phyloP scores from a whole-genome alignment of 176 grass and related monocot genomes.

The Pontederia crassipes region DNA sequence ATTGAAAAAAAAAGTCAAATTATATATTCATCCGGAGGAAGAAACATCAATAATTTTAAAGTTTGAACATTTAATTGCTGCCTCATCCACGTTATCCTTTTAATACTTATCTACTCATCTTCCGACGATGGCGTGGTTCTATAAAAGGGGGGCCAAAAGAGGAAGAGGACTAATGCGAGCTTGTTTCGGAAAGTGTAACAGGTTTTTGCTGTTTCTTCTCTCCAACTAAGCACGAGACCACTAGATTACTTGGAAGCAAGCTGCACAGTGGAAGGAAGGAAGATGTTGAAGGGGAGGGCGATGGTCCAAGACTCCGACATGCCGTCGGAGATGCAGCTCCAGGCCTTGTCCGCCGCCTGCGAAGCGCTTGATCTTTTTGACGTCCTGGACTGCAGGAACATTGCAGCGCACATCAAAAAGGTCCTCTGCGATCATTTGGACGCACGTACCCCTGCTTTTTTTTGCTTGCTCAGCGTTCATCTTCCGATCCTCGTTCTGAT shows the following conservation, averaged over 20 bases:
- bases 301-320: constrained; percentile 97
- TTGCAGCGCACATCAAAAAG: constrained; percentile 86
- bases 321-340: constrained; percentile 82
- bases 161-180: not conserved
- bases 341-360: constrained; percentile 66
- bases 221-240: not conserved
- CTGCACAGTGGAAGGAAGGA: not conserved
- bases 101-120: not conserved
- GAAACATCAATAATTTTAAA: not conserved
- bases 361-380: constrained; percentile 90
- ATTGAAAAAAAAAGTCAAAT: too few species aligned
- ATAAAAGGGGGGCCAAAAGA: constrained; percentile 10
- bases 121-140: too few species aligned
- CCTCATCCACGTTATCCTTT: constrained; percentile 5
- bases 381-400: constrained; percentile 71
- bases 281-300: constrained; percentile 92
- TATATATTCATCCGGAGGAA: too few species aligned
- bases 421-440: constrained; percentile 2
- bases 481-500: not conserved
- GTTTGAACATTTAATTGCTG: not conserved
- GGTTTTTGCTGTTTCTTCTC: not conserved
- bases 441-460: not conserved
- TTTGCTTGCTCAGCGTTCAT: not conserved
- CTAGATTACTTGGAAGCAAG: not conserved
- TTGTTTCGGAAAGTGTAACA: not conserved